Conservation (phyloP, 176 grass and related monocot species). For the Ensete ventricosum region DNA sequence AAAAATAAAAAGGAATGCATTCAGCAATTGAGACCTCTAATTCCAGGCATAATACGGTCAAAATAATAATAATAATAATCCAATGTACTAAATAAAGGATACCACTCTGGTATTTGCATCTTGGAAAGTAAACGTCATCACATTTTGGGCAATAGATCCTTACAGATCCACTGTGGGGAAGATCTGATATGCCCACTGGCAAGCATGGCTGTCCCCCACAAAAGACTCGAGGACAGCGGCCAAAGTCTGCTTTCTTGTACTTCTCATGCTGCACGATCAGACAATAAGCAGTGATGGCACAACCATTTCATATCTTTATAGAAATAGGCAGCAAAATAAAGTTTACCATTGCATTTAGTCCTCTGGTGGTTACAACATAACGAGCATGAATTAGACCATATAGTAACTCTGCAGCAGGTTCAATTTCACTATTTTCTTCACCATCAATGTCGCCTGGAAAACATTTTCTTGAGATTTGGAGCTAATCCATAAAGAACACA, state of each 20-base stretch:
- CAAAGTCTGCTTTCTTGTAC: slow-evolving; percentile 20
- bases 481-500: neutral
- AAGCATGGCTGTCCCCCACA: slow-evolving; percentile 20
- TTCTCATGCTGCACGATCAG: slow-evolving; percentile 14
- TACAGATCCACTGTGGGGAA: slow-evolving; percentile 15
- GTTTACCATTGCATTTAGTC: slow-evolving; percentile 19
- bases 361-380: slow-evolving; percentile 18
- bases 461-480: neutral
- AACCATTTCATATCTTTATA: neutral
- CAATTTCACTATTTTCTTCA: slow-evolving; percentile 15
- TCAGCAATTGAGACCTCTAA: neutral
- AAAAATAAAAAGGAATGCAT: too few relatives aligned
- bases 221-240: slow-evolving; percentile 15
- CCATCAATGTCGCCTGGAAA: slow-evolving; percentile 13
- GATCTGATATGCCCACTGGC: slow-evolving; percentile 19
- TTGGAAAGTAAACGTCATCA: slow-evolving; percentile 21
- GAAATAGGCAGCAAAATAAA: neutral
- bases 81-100: slow-evolving; percentile 9
- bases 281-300: neutral
- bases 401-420: slow-evolving; percentile 17
- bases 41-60: neutral
- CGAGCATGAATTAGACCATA: slow-evolving; percentile 26
- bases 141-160: slow-evolving; percentile 23
- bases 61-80: neutral
- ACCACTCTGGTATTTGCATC: slow-evolving; percentile 20